A percentile compares a stretch with the other conserved stretches of the same genome.
These are phyloP conservation scores for Sporothrix schenckii DNA, from an alignment of 2,329 filamentous ascomycete species.

Conservation along the genomic window DNA sequence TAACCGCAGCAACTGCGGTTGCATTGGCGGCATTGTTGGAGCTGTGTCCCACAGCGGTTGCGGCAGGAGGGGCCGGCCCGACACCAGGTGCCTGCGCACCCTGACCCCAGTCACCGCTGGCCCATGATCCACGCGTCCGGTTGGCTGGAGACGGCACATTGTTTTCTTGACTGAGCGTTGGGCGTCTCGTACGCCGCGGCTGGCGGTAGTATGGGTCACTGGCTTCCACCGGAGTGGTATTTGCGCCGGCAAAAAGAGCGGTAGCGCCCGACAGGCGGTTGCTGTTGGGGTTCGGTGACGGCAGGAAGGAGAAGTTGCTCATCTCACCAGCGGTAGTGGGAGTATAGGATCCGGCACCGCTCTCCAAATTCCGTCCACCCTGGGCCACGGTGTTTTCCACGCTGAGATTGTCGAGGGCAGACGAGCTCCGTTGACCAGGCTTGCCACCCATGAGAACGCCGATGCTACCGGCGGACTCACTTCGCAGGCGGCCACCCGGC, in stretches of 20 bases:
- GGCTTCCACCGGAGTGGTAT: slow-evolving; percentile 52
- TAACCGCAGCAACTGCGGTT: neutral
- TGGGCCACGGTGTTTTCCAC: slow-evolving; percentile 51
- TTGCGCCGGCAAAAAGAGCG: neutral
- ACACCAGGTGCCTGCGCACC: neutral
- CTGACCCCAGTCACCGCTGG: slow-evolving; percentile 45
- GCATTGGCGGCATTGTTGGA: neutral
- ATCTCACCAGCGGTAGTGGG: slow-evolving; percentile 72
- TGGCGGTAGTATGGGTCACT: slow-evolving; percentile 87
- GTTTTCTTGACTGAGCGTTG: slow-evolving; percentile 48
- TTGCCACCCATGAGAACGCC: slow-evolving; percentile 52
- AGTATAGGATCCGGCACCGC: slow-evolving; percentile 65
- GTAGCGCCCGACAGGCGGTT: slow-evolving; percentile 24
- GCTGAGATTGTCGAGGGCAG: slow-evolving; percentile 56
- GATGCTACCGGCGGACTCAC: slow-evolving; percentile 64
- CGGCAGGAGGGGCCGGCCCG: slow-evolving; percentile 44
- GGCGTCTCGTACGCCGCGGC: slow-evolving; percentile 63
- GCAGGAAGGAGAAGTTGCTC: slow-evolving; percentile 72
- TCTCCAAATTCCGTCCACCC: slow-evolving; percentile 54
- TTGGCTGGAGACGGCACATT: slow-evolving; percentile 53
- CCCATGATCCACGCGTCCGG: slow-evolving; percentile 45
- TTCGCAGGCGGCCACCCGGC: slow-evolving; percentile 59
- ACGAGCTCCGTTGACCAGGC: slow-evolving; percentile 55
- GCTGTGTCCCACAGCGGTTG: neutral
- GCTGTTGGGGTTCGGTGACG: slow-evolving; percentile 56